Base-by-base conservation (phyloP, 805 yeast species). In the Priceomyces melissophilus region DNA sequence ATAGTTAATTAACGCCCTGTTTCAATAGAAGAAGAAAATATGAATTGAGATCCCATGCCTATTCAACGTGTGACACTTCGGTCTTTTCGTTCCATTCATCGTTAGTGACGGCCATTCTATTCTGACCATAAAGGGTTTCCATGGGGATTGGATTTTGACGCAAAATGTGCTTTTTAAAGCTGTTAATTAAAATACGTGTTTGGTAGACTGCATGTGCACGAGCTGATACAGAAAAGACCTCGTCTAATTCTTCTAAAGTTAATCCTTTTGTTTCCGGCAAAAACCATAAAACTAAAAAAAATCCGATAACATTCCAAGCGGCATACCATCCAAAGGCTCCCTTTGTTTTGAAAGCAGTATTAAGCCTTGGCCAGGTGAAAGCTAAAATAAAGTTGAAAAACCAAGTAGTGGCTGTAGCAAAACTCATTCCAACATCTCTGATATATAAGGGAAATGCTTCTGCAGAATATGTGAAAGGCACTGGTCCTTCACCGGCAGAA, bases 271-370 rank as follows among this genome's bases (percentile, higher is more conserved):
- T 32, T 15, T 39, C 45, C 5, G 43, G 43, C 30, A 36, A 37
- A 16, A 44, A 65, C 73, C 83, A 81, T 39, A 84, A 70, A 4
- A 82, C 83, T 51, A 84, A 47, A 60, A 78, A 76, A 65, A 79
- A 79, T 1, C 83, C 84, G 36, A 78, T 60, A 41, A 78, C 50
- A 58, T 84, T 84, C 87, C 89, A 82, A 11, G 82, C 91, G 0
- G 89, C 91, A 55, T 84, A 86, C 75, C 81, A 86, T n/a, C 90
- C 87, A 57, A 84, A 86, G 3, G 90, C 91, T 60, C 95, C 95
- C 48, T 81, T 84, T 3, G 87, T 76, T 44, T 75, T 77, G 64
- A 85, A 81, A 0, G 81, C 78, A 28, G 59, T 70, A 89, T 78
- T 45, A 60, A 87, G 63, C 16, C 86, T 69, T 28, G 95, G 93